A percentile compares a stretch with the other conserved stretches of the same genome.
Evolutionary conservation across 306 rosid genomes (phyloP).

Genomic region (Comarum palustre): DNA sequence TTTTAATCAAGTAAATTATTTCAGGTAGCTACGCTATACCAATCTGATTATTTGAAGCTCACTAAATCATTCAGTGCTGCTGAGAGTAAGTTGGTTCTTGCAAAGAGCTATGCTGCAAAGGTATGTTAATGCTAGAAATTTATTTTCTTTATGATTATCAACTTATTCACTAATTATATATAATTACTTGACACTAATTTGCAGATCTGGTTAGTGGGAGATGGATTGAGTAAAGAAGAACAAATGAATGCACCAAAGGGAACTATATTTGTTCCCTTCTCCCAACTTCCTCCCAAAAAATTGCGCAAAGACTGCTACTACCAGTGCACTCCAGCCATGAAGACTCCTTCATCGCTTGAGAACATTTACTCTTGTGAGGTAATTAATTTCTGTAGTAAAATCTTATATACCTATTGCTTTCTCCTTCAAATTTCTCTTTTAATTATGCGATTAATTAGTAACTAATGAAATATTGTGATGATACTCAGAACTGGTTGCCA

Average conservation of each 20-base stretch:
- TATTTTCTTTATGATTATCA: neutral
- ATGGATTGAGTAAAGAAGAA: slow-evolving; percentile 43
- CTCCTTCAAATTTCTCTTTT: neutral
- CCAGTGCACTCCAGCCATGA: slow-evolving; percentile 68
- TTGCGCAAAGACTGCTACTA: slow-evolving; percentile 68
- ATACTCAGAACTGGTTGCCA: slow-evolving; percentile 57
- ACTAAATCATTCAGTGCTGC: slow-evolving; percentile 26
- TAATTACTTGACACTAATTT: neutral
- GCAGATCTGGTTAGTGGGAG: slow-evolving; percentile 75
- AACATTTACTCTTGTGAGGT: slow-evolving; percentile 88
- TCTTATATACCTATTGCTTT: neutral
- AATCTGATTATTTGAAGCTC: slow-evolving; percentile 45
- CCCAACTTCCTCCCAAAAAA: slow-evolving; percentile 67
- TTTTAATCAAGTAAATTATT: neutral
- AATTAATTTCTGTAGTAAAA: neutral
- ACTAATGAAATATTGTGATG: neutral
- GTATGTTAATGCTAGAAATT: slow-evolving; percentile 16
- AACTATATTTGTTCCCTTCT: slow-evolving; percentile 62
- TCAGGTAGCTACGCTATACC: slow-evolving; percentile 43
- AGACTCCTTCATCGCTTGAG: slow-evolving; percentile 41
- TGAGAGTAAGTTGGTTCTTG: slow-evolving; percentile 36
- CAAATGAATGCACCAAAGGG: slow-evolving; percentile 68
- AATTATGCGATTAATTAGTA: neutral
- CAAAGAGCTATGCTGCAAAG: slow-evolving; percentile 41
- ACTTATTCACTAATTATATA: neutral